Percentiles rank a stretch among this genome's conserved stretches.
Conservation (phyloP, 2,329 filamentous ascomycete species). For the Fusarium sambucinum region DNA sequence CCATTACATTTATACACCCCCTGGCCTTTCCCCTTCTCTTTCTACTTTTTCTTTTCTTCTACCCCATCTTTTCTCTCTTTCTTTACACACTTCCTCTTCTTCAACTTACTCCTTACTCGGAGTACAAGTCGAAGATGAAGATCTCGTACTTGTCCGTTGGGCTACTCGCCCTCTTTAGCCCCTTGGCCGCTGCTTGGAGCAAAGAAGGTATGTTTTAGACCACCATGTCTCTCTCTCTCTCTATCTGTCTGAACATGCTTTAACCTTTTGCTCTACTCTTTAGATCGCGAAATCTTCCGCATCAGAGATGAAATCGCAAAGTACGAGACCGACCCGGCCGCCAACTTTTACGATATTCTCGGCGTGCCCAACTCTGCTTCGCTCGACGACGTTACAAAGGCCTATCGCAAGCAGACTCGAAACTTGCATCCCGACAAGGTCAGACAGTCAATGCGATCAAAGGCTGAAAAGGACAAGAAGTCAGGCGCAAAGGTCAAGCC, state of each 20-base stretch:
- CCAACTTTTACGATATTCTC: conserved; percentile 96
- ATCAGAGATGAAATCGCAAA: conserved; percentile 86
- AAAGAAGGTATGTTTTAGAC: conserved; percentile 76
- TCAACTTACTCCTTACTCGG: conserved; percentile 2
- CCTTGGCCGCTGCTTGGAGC: conserved; percentile 80
- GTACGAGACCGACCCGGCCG: conserved; percentile 79
- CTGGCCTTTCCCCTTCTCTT: conserved; percentile 10
- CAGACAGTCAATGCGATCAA: conserved; percentile 81
- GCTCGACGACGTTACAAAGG: conserved; percentile 91
- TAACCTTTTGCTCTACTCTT: conserved; percentile 15
- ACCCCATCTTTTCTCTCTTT: neutral
- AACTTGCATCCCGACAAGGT: conserved; percentile 95
- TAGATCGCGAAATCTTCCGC: conserved; percentile 98
- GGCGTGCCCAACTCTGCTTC: conserved; percentile 79
- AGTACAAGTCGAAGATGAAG: conserved; percentile 71
- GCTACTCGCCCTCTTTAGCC: conserved; percentile 75
- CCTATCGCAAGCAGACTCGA: conserved; percentile 88
- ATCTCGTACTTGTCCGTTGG: conserved; percentile 74
- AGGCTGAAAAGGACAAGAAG: conserved; percentile 69
- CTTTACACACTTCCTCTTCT: conserved; percentile 5
- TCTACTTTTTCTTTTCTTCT: conserved; percentile 3
- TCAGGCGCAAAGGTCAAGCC: conserved; percentile 75
- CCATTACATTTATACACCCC: conserved; percentile 15
- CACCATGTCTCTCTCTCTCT: neutral
- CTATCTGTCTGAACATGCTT: neutral